phyloP scores from a whole-genome alignment of 306 rosid genomes.

The Styphnolobium japonicum region DNA sequence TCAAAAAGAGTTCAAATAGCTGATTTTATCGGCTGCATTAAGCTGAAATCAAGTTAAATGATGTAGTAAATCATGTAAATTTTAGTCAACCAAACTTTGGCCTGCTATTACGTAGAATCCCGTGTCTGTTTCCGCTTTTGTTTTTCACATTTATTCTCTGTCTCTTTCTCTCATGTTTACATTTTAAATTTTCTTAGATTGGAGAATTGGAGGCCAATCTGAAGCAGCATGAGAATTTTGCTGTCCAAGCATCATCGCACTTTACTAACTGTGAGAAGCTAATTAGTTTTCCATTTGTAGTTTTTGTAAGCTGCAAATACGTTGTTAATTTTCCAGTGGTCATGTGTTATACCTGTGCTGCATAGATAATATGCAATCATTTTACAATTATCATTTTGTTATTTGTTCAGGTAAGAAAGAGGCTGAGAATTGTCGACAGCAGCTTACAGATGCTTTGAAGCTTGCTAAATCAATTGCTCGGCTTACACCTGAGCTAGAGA shows the following conservation, averaged over 20 bases:
- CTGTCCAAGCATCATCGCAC: constrained; percentile 62
- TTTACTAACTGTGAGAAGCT: constrained; percentile 58
- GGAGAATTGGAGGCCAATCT: constrained; percentile 67
- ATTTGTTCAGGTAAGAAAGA: constrained; percentile 67
- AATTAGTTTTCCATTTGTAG: constrained; percentile 1
- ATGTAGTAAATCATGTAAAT: not conserved
- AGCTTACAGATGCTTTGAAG: constrained; percentile 55
- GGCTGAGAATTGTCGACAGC: constrained; percentile 48
- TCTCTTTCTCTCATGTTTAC: constrained; percentile 12
- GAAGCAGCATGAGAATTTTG: constrained; percentile 73
- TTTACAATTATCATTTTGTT: not conserved
- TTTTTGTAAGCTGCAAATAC: not conserved
- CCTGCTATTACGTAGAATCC: not conserved
- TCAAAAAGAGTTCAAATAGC: too few species aligned
- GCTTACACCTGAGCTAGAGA: constrained; percentile 71
- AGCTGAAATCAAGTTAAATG: too few species aligned
- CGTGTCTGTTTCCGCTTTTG: not conserved
- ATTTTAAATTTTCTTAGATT: constrained; percentile 51
- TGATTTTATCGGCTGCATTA: too few species aligned
- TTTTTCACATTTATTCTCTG: not conserved
- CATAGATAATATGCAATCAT: not conserved
- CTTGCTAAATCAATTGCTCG: constrained; percentile 71
- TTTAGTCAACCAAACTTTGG: not conserved
- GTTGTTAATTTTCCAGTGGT: not conserved
- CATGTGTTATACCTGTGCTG: not conserved